phyloP scores from a whole-genome alignment of 2,329 filamentous ascomycete species.

The Ophiostoma perfectum region DNA sequence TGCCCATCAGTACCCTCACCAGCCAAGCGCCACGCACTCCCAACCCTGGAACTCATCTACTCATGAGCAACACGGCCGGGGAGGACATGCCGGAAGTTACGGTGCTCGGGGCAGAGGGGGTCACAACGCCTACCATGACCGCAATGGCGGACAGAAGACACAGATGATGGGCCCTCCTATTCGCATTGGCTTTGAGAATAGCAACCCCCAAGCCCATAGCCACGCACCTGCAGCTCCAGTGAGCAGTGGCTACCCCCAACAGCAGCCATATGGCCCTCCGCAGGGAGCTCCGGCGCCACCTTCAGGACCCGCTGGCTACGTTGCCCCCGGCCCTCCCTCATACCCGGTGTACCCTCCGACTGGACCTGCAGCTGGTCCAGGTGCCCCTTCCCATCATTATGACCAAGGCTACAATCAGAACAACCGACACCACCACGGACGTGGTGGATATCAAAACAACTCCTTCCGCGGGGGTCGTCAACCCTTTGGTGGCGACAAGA shows the following conservation, averaged over 20 bases:
- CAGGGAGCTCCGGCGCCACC: conserved; percentile 26
- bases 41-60: conserved; percentile 20
- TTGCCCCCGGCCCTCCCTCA: conserved; percentile 27
- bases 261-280: conserved; percentile 31
- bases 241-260: conserved; percentile 40
- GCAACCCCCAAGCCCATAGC: conserved; percentile 35
- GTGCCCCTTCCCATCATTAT: conserved; percentile 30
- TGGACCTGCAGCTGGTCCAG: conserved; percentile 31
- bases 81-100: conserved; percentile 30
- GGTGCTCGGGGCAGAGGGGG: conserved; percentile 42
- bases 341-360: conserved; percentile 39
- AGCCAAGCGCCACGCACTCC: conserved; percentile 32
- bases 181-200: conserved; percentile 47
- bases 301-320: conserved; percentile 31
- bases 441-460: conserved; percentile 37
- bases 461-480: conserved; percentile 31
- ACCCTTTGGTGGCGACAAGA: conserved; percentile 38
- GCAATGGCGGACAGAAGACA: conserved; percentile 31
- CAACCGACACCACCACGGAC: conserved; percentile 31
- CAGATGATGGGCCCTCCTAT: conserved; percentile 51
- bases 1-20: conserved; percentile 28
- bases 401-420: conserved; percentile 32
- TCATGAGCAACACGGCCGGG: conserved; percentile 31
- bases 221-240: conserved; percentile 38
- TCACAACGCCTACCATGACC: conserved; percentile 37